Base-by-base conservation (phyloP, 2,329 filamentous ascomycete species). In the Didymella exigua region DNA sequence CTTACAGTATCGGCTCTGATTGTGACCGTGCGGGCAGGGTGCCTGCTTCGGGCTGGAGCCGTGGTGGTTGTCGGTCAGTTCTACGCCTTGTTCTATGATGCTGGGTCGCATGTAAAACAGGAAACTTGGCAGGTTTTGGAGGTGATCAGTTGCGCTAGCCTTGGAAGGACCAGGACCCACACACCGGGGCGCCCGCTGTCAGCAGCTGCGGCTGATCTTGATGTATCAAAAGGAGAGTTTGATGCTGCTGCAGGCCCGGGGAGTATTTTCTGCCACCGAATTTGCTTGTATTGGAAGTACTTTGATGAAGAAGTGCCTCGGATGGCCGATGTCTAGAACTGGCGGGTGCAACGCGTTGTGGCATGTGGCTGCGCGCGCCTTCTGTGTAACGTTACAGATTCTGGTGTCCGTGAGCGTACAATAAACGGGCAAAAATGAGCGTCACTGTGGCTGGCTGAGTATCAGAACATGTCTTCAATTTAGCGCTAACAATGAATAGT, bases 201-300 rank as follows among this genome's bases (percentile, higher is more conserved):
- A 42, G 42, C 42, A 34, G 42, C 19, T 41, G 27, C 30, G 46
- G 46, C 46, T 55, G 52, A 46, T 19, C 6, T 46, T 23, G 23
- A 50, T 40, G 33, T 40, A 54, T 40, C 26, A 45, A 54, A 54
- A 49, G 51, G 51, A 41, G 51, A 21, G 1, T 24, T n/a, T 9
- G 5, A 27, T 13, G 16, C 38, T 38, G 37, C 23, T 42, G 36
- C 43, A 37, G 24, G 29, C 29, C 30, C 26, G n/a, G 2, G n/a
- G 34, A 26, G 5, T 13, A 8, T 31, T 23, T 8, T 7, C 13
- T 2, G 6, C 21, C 16, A 7, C 3, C 5, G 18, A 34, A 19
- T 18, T 9, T 10, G 31, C 4, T 38, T 11, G 18, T n/a, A 4
- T 41, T 16, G 6, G 9, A 5, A 11, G 9, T 9, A n/a, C 9